Evolutionary conservation across 257 asterid genomes (phyloP), one percentile per base, ranked within the genome.

Genomic region (Forsythia viridissima): DNA sequence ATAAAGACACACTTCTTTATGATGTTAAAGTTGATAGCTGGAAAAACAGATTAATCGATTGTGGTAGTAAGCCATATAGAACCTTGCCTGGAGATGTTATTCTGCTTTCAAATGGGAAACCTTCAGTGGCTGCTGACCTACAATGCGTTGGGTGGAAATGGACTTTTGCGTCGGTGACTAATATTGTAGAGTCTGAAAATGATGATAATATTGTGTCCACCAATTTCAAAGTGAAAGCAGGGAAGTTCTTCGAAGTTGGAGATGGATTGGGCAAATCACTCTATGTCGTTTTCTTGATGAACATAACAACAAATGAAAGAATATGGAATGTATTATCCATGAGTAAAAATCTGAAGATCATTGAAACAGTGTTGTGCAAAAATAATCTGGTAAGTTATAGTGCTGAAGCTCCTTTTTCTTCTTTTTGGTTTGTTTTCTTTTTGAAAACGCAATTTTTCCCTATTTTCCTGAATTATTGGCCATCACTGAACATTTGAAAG

Each of bases 81-180:
- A 83, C 87, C 4, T 72, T 84, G 80, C 91, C 92, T 6, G 92
- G 92, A 30, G 94, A 88, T 77, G 30, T 87, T 36, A 66, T 90
- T 63, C 40, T 90, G 46, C 30, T 88, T 40, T 84, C 90, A 8
- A 78, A 81, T 61, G 52, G 24, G 42, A 84, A 84, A 51, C 91
- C 90, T 36, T 89, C 81, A 77, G 44, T 82, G 16, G 76, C 24
- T 68, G 71, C 79, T n/a, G 91, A 85, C 65, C 77, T 87, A 2
- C 83, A 61, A 20, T 73, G 83, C 12, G 74, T 34, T 51, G 84
- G 81, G 0, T 84, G 85, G 77, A 74, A 70, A 4, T 84, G 80
- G 74, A 77, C 82, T 20, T 69, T 89, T 85, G 96, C 94, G 6
- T 84, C 61, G 2, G 92, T 92, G 7, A 81, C 2, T 44, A 46